Conservation (phyloP, 768 basidiomycete species). For the Paxillus rubicundulus region DNA sequence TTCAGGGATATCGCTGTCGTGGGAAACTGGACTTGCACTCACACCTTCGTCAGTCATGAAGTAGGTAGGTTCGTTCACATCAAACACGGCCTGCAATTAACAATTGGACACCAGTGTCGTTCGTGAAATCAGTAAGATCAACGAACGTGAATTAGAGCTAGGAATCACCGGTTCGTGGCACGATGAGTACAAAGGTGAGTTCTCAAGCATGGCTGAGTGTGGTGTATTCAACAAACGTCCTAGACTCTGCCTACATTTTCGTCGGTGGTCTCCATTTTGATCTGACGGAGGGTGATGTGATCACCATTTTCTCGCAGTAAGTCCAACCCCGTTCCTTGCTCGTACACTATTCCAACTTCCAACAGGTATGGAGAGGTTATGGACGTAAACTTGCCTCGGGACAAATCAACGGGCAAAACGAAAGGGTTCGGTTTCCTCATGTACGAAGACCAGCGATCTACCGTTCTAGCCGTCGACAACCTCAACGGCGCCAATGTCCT, state of each 20-base stretch:
- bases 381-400: constrained; percentile 92
- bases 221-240: constrained; percentile 5
- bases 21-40: constrained; percentile 19
- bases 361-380: constrained; percentile 92
- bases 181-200: constrained; percentile 84
- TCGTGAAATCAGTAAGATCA: constrained; percentile 90
- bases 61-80: constrained; percentile 40
- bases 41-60: constrained; percentile 53
- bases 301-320: constrained; percentile 96
- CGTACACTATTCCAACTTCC: background rate
- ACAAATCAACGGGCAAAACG: constrained; percentile 88
- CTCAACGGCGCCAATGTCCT: constrained; percentile 92
- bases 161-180: constrained; percentile 85
- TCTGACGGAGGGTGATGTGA: constrained; percentile 95
- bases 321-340: constrained; percentile 28
- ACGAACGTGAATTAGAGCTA: constrained; percentile 83
- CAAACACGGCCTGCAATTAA: constrained; percentile 4
- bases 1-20: constrained; percentile 11
- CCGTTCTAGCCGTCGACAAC: constrained; percentile 95
- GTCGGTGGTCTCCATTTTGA: constrained; percentile 85
- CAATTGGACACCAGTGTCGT: constrained; percentile 61
- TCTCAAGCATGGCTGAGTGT: background rate
- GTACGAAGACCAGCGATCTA: constrained; percentile 98
- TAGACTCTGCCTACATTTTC: constrained; percentile 95
- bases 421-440: constrained; percentile 95